A percentile compares a stretch with the other conserved stretches of the same genome.
These are phyloP conservation scores for Metschnikowia proteae DNA, from an alignment of 805 yeast species.

Conservation along the genomic window DNA sequence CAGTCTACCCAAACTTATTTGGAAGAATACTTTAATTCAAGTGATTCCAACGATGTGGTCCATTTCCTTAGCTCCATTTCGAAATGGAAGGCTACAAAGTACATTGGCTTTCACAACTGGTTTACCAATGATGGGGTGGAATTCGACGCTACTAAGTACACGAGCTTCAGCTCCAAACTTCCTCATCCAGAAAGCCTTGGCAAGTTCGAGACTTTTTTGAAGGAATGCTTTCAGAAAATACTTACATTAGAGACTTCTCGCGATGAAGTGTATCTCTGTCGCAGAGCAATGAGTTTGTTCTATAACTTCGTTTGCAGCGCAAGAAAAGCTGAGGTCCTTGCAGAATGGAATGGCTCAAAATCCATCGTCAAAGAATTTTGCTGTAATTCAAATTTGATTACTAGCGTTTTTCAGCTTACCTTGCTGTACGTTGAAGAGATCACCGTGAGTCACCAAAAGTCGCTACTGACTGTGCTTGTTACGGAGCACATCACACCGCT, in stretches of 20 bases:
- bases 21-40: conserved; percentile 20
- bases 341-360: conserved; percentile 6
- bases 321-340: conserved; percentile 20
- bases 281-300: conserved; percentile 18
- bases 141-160: conserved; percentile 6
- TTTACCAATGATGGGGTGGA: conserved; percentile 17
- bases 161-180: not conserved
- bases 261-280: not conserved
- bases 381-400: not conserved
- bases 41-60: conserved; percentile 14
- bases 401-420: not conserved
- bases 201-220: not conserved
- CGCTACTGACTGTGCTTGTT: not conserved
- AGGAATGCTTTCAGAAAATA: not conserved
- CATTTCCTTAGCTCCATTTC: conserved; percentile 14
- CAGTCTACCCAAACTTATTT: conserved; percentile 33
- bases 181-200: not conserved
- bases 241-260: not conserved
- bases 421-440: not conserved
- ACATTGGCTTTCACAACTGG: conserved; percentile 35
- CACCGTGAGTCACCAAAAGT: not conserved
- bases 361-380: conserved; percentile 4
- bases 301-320: conserved; percentile 27
- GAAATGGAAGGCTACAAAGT: conserved; percentile 25
- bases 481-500: not conserved